These are phyloP conservation scores for Rostrohypoxylon terebratum DNA, from an alignment of 495 filamentous ascomycete genomes.

Conservation along the genomic window DNA sequence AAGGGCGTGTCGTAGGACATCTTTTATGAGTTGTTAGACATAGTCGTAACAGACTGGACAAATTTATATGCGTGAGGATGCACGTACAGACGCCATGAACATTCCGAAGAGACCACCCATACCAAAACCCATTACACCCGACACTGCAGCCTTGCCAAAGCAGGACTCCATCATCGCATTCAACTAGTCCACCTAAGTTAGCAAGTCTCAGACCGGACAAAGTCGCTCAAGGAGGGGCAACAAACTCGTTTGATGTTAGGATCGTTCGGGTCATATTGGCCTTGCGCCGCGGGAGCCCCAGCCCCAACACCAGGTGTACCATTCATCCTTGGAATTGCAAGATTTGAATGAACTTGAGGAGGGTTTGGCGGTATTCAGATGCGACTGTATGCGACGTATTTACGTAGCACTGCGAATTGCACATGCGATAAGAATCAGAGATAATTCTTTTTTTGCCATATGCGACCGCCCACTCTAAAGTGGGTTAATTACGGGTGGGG, in stretches of 20 bases:
- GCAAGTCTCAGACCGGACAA: conserved; percentile 22
- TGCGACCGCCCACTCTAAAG: conserved; percentile 29
- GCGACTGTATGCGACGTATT: neutral
- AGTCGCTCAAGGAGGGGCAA: conserved; percentile 22
- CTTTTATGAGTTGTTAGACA: conserved; percentile 58
- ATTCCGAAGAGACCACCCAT: conserved; percentile 92
- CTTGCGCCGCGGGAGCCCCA: conserved; percentile 26
- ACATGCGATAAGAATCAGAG: conserved; percentile 32
- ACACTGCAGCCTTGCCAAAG: conserved; percentile 81
- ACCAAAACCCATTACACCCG: conserved; percentile 88
- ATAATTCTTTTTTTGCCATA: conserved; percentile 44
- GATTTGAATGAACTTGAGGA: neutral
- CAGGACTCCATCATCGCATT: conserved; percentile 89
- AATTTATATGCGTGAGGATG: neutral
- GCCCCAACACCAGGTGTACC: conserved; percentile 40
- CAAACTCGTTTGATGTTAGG: conserved; percentile 56
- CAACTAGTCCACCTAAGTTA: conserved; percentile 66
- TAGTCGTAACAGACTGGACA: neutral
- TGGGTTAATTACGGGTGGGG: neutral
- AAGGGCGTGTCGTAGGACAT: conserved; percentile 93
- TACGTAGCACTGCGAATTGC: neutral
- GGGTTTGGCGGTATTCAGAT: neutral
- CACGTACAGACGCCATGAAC: conserved; percentile 90
- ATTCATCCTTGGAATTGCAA: conserved; percentile 40
- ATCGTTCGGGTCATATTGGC: conserved; percentile 54